Percentiles rank a stretch among this genome's conserved stretches.
Evolutionary conservation across 2,329 filamentous ascomycete genomes (phyloP).

Genomic region (Chaetomium sp.): DNA sequence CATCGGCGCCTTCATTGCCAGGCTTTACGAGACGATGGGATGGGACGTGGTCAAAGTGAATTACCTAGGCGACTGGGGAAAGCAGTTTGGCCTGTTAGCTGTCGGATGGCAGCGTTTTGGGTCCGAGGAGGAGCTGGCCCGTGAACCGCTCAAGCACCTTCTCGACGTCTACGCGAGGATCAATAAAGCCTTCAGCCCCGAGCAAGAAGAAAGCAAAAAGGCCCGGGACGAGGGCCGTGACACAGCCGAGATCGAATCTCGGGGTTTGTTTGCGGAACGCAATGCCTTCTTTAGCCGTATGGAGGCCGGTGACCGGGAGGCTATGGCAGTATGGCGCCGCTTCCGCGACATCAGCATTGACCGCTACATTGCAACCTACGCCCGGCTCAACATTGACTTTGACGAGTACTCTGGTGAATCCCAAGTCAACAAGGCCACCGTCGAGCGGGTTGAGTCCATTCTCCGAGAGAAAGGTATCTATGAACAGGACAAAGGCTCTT

Average conservation of each 20-base stretch:
- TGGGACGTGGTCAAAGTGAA: conserved; percentile 68
- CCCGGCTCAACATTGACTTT: conserved; percentile 54
- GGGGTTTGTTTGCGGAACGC: conserved; percentile 43
- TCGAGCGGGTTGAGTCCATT: conserved; percentile 51
- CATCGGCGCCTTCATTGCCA: conserved; percentile 65
- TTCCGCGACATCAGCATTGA: conserved; percentile 55
- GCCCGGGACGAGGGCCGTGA: conserved; percentile 42
- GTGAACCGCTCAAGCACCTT: conserved; percentile 65
- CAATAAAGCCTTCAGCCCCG: conserved; percentile 53
- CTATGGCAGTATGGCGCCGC: conserved; percentile 50
- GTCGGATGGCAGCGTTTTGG: conserved; percentile 64
- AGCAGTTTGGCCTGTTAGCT: conserved; percentile 61
- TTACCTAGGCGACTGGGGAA: conserved; percentile 75
- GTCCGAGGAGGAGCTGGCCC: conserved; percentile 54
- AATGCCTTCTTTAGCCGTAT: conserved; percentile 58
- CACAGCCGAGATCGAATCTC: conserved; percentile 37
- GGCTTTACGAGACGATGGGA: conserved; percentile 60
- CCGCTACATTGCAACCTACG: conserved; percentile 52
- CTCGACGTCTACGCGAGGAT: conserved; percentile 68
- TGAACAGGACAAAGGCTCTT: conserved; percentile 59
- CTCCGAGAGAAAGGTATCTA: conserved; percentile 55
- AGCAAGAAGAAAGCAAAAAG: conserved; percentile 53
- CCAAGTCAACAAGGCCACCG: conserved; percentile 43
- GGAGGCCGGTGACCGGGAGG: conserved; percentile 52
- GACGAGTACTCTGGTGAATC: conserved; percentile 64